A percentile compares a stretch with the other conserved stretches of the same genome.
These are phyloP conservation scores for Geosmithia morbida DNA, from an alignment of 2,329 filamentous ascomycete genomes.

Conservation along the genomic window DNA sequence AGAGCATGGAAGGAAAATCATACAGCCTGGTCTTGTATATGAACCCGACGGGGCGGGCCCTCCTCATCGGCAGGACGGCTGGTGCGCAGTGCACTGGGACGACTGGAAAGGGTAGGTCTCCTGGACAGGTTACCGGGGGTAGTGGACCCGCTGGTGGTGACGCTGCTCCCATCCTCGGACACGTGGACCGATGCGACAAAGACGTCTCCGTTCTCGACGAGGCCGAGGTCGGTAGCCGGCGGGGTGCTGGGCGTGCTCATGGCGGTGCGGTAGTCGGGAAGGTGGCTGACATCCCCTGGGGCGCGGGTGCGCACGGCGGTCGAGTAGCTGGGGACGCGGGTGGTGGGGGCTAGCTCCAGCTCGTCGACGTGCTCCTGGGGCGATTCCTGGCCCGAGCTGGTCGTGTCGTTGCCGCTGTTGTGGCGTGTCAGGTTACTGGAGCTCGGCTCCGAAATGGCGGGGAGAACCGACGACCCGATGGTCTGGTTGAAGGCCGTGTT, in stretches of 20 bases:
- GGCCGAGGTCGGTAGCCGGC: conserved; percentile 6
- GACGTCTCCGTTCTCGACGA: neutral
- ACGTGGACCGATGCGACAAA: neutral
- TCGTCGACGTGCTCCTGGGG: conserved; percentile 42
- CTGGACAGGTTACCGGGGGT: neutral
- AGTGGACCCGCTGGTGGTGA: neutral
- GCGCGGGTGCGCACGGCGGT: conserved; percentile 53
- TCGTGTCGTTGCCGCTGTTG: conserved; percentile 28
- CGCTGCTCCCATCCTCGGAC: neutral
- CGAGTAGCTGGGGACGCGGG: conserved; percentile 63
- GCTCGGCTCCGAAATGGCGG: conserved; percentile 23
- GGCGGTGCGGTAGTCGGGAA: conserved; percentile 56
- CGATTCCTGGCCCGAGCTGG: conserved; percentile 33
- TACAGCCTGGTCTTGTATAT: neutral
- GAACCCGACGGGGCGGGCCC: neutral
- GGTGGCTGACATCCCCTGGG: conserved; percentile 28
- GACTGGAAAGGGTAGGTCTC: neutral
- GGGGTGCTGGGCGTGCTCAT: conserved; percentile 37
- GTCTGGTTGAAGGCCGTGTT: conserved; percentile 32
- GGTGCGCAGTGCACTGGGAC: neutral
- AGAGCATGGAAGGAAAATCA: neutral
- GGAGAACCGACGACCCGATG: conserved; percentile 23
- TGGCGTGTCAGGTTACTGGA: conserved; percentile 36
- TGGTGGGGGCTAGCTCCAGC: conserved; percentile 47
- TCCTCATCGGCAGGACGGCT: neutral